Evolutionary conservation across 805 yeast species (phyloP).

Genomic region (Candida endomychidarum): DNA sequence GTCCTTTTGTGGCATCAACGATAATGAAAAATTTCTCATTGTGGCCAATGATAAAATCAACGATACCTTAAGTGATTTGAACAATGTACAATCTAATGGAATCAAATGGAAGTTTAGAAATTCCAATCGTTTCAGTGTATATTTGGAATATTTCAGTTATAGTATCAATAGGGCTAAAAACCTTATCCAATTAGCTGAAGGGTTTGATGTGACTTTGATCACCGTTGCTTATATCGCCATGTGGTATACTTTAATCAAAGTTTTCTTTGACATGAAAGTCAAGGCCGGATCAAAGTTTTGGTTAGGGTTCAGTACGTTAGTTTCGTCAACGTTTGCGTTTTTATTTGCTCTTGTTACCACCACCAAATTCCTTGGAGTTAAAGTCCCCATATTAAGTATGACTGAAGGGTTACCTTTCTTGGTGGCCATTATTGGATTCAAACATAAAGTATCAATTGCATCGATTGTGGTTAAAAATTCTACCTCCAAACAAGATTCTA

Average conservation of each 20-base stretch:
- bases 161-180: conserved; percentile 40
- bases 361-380: conserved; percentile 52
- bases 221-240: conserved; percentile 81
- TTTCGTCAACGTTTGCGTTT: conserved; percentile 81
- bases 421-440: conserved; percentile 89
- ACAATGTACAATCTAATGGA: conserved; percentile 37
- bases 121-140: conserved; percentile 54
- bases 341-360: conserved; percentile 69
- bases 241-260: conserved; percentile 76
- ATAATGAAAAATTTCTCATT: conserved; percentile 44
- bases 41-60: conserved; percentile 30
- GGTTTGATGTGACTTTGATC: conserved; percentile 79
- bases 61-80: conserved; percentile 22
- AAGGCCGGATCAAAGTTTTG: conserved; percentile 81
- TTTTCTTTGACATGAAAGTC: conserved; percentile 69
- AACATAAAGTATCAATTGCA: conserved; percentile 76
- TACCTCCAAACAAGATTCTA: conserved; percentile 40
- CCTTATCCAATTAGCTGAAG: conserved; percentile 70
- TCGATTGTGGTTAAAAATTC: conserved; percentile 51
- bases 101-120: conserved; percentile 62
- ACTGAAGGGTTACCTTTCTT: conserved; percentile 93
- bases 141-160: conserved; percentile 50
- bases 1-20: conserved; percentile 39
- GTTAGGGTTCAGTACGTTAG: conserved; percentile 77
- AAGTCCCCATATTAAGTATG: conserved; percentile 69